Evolutionary conservation across 805 yeast genomes (phyloP).

Genomic region (Scheffersomyces amazonensis): DNA sequence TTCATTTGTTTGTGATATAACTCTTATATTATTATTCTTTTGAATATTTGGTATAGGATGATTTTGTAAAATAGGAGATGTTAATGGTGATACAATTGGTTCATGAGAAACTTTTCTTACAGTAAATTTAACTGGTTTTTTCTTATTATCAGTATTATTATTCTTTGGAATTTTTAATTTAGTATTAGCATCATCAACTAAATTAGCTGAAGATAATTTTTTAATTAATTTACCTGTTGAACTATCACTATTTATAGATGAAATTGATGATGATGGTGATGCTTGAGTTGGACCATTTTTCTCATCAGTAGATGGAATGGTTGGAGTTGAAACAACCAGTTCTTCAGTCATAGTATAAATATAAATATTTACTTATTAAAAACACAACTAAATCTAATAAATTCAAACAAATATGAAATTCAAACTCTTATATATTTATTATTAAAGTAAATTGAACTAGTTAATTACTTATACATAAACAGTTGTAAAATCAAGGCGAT

Average conservation of each 20-base stretch:
- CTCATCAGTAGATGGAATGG: too few species aligned
- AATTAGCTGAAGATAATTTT: slow-evolving; percentile 13
- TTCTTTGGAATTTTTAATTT: neutral
- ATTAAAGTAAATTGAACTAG: too few species aligned
- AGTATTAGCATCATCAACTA: neutral
- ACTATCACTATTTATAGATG: slow-evolving; percentile 17
- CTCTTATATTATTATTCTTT: neutral
- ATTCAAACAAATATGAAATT: too few species aligned
- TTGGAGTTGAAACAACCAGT: too few species aligned
- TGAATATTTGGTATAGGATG: neutral
- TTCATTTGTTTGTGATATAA: neutral
- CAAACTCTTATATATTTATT: too few species aligned
- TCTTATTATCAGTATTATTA: neutral
- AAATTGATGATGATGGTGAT: slow-evolving; percentile 14
- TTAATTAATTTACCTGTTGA: slow-evolving; percentile 22
- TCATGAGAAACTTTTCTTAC: slow-evolving; percentile 32
- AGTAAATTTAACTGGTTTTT: slow-evolving; percentile 30
- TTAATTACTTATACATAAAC: too few species aligned
- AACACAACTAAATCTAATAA: too few species aligned
- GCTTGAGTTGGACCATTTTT: neutral
- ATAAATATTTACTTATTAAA: too few species aligned
- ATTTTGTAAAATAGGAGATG: neutral
- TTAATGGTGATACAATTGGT: slow-evolving; percentile 13
- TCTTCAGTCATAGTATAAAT: too few species aligned
- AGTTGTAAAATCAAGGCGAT: too few species aligned